phyloP scores from a whole-genome alignment of 805 yeast genomes.

The Saturnispora quitensis region DNA sequence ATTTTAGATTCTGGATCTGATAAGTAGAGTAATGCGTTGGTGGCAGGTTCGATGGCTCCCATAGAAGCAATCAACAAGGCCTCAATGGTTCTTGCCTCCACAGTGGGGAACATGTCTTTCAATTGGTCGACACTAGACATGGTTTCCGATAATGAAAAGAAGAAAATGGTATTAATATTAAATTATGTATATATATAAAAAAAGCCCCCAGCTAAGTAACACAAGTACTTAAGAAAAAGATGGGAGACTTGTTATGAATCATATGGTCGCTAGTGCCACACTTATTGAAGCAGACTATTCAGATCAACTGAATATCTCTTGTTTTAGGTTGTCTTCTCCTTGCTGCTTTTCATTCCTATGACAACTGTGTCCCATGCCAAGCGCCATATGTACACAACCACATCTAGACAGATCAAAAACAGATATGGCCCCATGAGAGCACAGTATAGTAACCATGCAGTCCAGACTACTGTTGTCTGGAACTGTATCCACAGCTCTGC shows the following conservation, averaged over 20 bases:
- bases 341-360: background rate
- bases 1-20: conserved; percentile 63
- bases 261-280: background rate
- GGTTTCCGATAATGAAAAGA: background rate
- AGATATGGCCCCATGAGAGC: conserved; percentile 18
- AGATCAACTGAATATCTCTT: background rate
- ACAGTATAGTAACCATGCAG: conserved; percentile 5
- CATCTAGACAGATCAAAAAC: conserved; percentile 16
- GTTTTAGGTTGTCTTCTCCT: background rate
- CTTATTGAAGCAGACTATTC: background rate
- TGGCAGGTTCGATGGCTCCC: conserved; percentile 76
- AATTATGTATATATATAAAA: background rate
- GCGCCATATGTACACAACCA: conserved; percentile 19
- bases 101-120: conserved; percentile 76
- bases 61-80: conserved; percentile 81
- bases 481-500: background rate
- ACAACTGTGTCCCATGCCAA: conserved; percentile 5
- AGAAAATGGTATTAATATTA: background rate
- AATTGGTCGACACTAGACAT: conserved; percentile 30
- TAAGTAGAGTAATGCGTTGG: conserved; percentile 73
- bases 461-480: background rate
- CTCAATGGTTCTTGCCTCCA: conserved; percentile 60
- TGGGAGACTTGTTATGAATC: background rate
- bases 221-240: background rate
- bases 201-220: background rate